Evolutionary conservation across 148 eudicot genomes (phyloP).

Genomic region (Rhododendron vialii): DNA sequence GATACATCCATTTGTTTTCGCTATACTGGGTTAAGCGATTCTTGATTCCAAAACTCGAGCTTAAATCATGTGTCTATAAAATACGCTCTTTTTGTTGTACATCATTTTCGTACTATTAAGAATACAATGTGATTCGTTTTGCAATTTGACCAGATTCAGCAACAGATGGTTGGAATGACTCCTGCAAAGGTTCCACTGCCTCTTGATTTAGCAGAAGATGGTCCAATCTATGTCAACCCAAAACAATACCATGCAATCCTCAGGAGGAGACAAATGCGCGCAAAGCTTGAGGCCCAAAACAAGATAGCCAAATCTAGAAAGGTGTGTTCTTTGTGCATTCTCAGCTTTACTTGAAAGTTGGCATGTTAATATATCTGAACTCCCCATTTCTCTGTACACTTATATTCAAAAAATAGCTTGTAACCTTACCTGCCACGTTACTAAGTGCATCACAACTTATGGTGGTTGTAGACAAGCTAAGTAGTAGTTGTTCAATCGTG

Average conservation of each 20-base stretch:
- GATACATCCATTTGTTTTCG: background rate
- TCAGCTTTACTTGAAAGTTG: background rate
- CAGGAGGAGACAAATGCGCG: slow-evolving; percentile 79
- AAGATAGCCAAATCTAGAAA: slow-evolving; percentile 48
- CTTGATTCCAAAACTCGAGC: background rate
- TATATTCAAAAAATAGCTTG: background rate
- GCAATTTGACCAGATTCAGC: slow-evolving; percentile 43
- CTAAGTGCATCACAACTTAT: background rate
- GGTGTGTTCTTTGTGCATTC: slow-evolving; percentile 18
- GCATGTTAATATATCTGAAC: background rate
- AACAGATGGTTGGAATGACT: slow-evolving; percentile 47
- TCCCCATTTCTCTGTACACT: background rate
- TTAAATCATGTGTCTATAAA: background rate
- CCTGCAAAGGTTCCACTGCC: slow-evolving; percentile 69
- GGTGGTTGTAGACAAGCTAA: background rate
- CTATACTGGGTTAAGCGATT: background rate
- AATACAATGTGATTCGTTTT: background rate
- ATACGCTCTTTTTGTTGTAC: no score
- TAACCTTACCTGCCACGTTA: background rate
- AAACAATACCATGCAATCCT: slow-evolving; percentile 88
- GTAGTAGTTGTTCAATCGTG: background rate
- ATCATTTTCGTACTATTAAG: background rate
- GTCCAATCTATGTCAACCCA: slow-evolving; percentile 79
- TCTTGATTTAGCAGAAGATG: slow-evolving; percentile 60
- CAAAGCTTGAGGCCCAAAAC: slow-evolving; percentile 90